Conservation (phyloP, 1,284 basidiomycete species). For the Ganoderma lingzhi region DNA sequence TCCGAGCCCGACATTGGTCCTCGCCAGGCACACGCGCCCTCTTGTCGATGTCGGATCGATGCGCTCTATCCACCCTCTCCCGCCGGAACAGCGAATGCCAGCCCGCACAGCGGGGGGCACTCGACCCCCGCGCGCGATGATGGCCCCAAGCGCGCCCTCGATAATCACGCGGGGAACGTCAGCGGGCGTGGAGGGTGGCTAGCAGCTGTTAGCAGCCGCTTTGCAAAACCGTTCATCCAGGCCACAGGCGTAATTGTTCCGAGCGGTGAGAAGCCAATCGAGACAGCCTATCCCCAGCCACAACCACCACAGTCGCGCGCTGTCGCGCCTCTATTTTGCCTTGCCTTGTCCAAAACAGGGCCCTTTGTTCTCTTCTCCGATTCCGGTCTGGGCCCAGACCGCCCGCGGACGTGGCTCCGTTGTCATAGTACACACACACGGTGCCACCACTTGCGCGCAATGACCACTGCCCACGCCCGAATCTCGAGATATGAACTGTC, state of each 20-base stretch:
- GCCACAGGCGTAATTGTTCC: slow-evolving; percentile 30
- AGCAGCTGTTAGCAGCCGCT: slow-evolving; percentile 14
- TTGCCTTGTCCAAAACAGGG: slow-evolving; percentile 24
- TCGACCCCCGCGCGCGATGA: slow-evolving; percentile 11
- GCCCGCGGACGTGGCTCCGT: slow-evolving; percentile 24
- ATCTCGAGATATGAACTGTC: slow-evolving; percentile 29
- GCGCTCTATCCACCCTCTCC: slow-evolving; percentile 18
- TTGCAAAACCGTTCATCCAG: slow-evolving; percentile 23
- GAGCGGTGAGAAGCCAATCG: slow-evolving; percentile 13
- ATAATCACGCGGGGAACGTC: slow-evolving; percentile 24
- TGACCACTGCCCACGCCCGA: slow-evolving; percentile 27
- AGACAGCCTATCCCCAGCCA: slow-evolving; percentile 9
- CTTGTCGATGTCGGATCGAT: slow-evolving; percentile 32
- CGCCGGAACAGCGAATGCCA: slow-evolving; percentile 21
- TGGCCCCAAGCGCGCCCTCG: slow-evolving; percentile 12
- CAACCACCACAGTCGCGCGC: slow-evolving; percentile 4
- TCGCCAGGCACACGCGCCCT: slow-evolving; percentile 27
- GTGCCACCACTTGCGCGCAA: slow-evolving; percentile 25
- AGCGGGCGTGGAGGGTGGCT: slow-evolving; percentile 15
- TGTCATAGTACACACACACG: slow-evolving; percentile 33
- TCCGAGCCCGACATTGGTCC: slow-evolving; percentile 14
- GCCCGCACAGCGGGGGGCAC: slow-evolving; percentile 8
- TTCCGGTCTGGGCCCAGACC: slow-evolving; percentile 23
- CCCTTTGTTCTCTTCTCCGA: slow-evolving; percentile 29
- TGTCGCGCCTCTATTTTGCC: slow-evolving; percentile 13